These are phyloP conservation scores for Chaetomium strumarium DNA, from an alignment of 2,329 filamentous ascomycete genomes.

Conservation along the genomic window DNA sequence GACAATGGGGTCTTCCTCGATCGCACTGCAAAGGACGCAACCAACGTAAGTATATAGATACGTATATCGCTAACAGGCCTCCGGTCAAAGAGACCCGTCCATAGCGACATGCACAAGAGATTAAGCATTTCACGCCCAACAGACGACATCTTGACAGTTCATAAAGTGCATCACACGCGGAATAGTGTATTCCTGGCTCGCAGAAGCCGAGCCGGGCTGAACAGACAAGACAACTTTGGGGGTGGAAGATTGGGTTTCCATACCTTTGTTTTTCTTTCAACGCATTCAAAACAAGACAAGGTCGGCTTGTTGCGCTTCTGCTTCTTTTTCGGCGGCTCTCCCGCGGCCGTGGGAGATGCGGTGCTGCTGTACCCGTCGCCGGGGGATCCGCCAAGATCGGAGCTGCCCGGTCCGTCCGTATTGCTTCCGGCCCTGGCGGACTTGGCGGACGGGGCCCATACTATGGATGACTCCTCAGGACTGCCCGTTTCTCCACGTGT, in stretches of 20 bases:
- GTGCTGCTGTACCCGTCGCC: constrained; percentile 23
- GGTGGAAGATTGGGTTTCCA: constrained; percentile 23
- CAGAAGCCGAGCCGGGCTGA: too few relatives aligned
- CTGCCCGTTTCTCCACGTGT: constrained; percentile 4
- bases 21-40: constrained; percentile 53
- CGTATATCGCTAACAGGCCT: background rate
- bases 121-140: background rate
- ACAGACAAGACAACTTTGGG: constrained; percentile 7
- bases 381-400: constrained; percentile 16
- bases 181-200: too few relatives aligned
- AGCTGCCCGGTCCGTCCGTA: constrained; percentile 4
- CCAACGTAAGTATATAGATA: constrained; percentile 1
- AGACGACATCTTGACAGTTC: too few relatives aligned
- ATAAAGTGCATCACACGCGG: too few relatives aligned
- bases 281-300: constrained; percentile 71
- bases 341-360: constrained; percentile 21
- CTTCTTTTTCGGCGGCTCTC: constrained; percentile 55
- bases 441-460: constrained; percentile 6
- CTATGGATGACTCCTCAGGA: background rate
- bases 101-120: background rate
- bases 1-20: constrained; percentile 62
- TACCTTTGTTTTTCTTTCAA: constrained; percentile 77
- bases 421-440: background rate
- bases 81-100: background rate
- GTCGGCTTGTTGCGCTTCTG: constrained; percentile 83